Evolutionary conservation across 108 stramenopile genomes (phyloP).

Genomic region (Nitzschia sp.): DNA sequence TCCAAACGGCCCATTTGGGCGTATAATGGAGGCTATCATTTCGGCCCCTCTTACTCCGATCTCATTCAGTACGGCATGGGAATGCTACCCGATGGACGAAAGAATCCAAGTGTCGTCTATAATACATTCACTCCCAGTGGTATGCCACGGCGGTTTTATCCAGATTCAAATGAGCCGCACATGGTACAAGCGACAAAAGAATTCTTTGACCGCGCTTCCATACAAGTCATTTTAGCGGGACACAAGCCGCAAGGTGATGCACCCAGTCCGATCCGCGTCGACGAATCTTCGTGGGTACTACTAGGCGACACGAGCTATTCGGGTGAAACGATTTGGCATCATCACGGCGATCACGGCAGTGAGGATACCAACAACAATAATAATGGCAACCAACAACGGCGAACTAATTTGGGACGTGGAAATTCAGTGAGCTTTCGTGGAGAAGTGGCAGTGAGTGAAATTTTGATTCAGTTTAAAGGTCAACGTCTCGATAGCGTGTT

Average conservation of each 20-base stretch:
- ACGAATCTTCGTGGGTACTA: conserved; percentile 50
- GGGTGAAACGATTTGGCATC: conserved; percentile 63
- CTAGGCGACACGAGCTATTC: conserved; percentile 82
- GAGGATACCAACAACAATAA: conserved; percentile 13
- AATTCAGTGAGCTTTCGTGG: conserved; percentile 47
- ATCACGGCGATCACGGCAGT: conserved; percentile 19
- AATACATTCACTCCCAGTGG: conserved; percentile 66
- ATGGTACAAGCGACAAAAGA: conserved; percentile 37
- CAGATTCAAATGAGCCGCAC: conserved; percentile 19
- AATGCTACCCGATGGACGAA: conserved; percentile 54
- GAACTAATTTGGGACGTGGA: conserved; percentile 48
- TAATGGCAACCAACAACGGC: neutral
- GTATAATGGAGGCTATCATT: conserved; percentile 60
- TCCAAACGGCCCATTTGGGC: conserved; percentile 53
- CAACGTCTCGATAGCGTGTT: conserved; percentile 29
- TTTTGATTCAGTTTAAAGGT: conserved; percentile 45
- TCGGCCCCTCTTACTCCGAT: conserved; percentile 46
- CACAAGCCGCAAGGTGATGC: conserved; percentile 86
- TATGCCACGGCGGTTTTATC: conserved; percentile 60
- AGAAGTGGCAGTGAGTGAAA: conserved; percentile 57
- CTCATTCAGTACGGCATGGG: conserved; percentile 85
- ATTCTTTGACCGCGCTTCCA: conserved; percentile 47
- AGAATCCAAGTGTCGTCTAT: conserved; percentile 77
- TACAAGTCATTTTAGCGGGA: conserved; percentile 64
- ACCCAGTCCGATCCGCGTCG: conserved; percentile 71